Percentiles rank a stretch among this genome's conserved stretches.
Evolutionary conservation across 768 basidiomycete genomes (phyloP).

Genomic region (Xerocomus potaroensis): DNA sequence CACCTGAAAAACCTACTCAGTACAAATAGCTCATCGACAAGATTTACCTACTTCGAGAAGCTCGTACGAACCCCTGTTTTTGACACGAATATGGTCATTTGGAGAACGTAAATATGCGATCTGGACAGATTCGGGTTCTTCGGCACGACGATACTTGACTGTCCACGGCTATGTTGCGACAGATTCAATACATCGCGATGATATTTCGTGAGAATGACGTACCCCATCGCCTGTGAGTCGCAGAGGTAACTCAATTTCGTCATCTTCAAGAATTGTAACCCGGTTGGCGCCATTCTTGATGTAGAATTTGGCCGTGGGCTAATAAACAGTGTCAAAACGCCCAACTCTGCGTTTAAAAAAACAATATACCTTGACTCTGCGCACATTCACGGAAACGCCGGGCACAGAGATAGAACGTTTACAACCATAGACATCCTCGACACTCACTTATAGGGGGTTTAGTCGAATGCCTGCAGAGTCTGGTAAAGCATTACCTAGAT

Average conservation of each 20-base stretch:
- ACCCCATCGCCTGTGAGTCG: slow-evolving; percentile 90
- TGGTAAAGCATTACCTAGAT: slow-evolving; percentile 49
- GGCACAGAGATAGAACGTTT: slow-evolving; percentile 68
- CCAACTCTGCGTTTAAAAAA: background rate
- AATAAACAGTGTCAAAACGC: background rate
- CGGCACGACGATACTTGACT: slow-evolving; percentile 62
- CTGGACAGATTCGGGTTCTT: slow-evolving; percentile 38
- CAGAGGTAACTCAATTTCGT: slow-evolving; percentile 68
- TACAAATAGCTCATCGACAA: background rate
- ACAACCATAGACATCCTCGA: slow-evolving; percentile 88
- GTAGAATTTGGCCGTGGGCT: slow-evolving; percentile 90
- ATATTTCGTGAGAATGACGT: slow-evolving; percentile 25
- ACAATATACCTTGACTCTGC: slow-evolving; percentile 62
- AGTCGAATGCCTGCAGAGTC: slow-evolving; percentile 3
- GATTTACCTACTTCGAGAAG: slow-evolving; percentile 52
- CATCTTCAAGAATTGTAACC: slow-evolving; percentile 69
- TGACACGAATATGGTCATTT: slow-evolving; percentile 72
- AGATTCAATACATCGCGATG: slow-evolving; percentile 1
- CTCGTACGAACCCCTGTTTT: slow-evolving; percentile 72
- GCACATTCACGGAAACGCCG: slow-evolving; percentile 82
- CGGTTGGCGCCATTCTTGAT: slow-evolving; percentile 54
- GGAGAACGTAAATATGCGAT: slow-evolving; percentile 47
- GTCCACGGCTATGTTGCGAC: slow-evolving; percentile 70
- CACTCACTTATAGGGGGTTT: slow-evolving; percentile 49
- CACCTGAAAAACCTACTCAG: slow-evolving; percentile 46